Base-by-base conservation (phyloP, 805 yeast species). In the Sugiyamaella mastotermitis region DNA sequence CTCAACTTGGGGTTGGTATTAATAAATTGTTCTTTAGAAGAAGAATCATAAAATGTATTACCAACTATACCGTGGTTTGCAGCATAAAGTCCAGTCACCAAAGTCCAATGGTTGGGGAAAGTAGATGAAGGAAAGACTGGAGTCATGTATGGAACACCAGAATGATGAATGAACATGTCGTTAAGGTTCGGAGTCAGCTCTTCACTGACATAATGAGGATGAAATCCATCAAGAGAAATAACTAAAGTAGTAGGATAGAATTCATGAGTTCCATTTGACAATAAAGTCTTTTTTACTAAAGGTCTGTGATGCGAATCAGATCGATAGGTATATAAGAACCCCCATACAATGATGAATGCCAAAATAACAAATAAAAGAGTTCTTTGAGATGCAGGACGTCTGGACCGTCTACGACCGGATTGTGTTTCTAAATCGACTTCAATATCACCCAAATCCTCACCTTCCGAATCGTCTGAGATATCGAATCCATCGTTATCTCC, bases 81-180 rank as follows among this genome's bases (percentile, higher is more conserved):
- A 1, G 97, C 96, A 42, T 78, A 74, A 30, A 83, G 61, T 0
- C 97, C 97, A 0, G 97, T 90, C 1, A 82, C 80, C 47, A 88
- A 57, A 0, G 95, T 78, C 90, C 94, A 90, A 58, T 87, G 95
- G 56, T 90, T 88, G 1, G 95, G 92, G 51, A 85, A 84, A 1
- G 95, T 83, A 17, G 85, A 82, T 0, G 94, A 75, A 3, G 97
- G 97, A 56, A 87, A 86, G 2, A 86, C 72, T 1, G 97, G 95
- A 6, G 63, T 61, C 90, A 90, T 84, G 53, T 74, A 86, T 1
- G 97, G 96, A 3, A 86, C 76, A 11, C 79, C 81, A 35, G 65
- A 71, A 3, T 66, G 71, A 18, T 73, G 60, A 3, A 66, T 47
- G 46, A 77, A 60, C 56, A 88, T 57, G 7, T 66, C 58, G 52